Evolutionary conservation across 257 asterid species (phyloP).

Genomic region (Thymus mandschuricus): DNA sequence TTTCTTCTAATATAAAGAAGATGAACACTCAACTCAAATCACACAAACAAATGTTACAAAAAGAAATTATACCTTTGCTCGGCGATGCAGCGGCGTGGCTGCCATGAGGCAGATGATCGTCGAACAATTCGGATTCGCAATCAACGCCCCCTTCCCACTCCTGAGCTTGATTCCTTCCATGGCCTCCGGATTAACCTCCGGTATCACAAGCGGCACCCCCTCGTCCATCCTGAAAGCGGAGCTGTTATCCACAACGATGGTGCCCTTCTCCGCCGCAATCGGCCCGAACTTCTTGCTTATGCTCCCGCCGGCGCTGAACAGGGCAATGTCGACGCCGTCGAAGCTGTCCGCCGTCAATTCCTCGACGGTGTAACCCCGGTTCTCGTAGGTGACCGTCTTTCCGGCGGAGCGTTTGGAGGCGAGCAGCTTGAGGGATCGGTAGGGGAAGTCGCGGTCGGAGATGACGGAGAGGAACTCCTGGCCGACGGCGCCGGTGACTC

Average conservation of each 20-base stretch:
- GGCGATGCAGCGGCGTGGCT: conserved; percentile 89
- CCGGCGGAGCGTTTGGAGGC: conserved; percentile 91
- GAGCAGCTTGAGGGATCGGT: conserved; percentile 83
- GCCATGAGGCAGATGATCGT: conserved; percentile 96
- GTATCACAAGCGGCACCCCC: conserved; percentile 83
- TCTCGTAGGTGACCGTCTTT: conserved; percentile 52
- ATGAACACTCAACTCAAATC: too few species aligned
- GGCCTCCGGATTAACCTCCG: conserved; percentile 95
- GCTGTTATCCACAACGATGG: conserved; percentile 93
- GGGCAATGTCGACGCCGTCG: conserved; percentile 75
- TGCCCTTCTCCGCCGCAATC: conserved; percentile 70
- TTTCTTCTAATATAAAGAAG: too few species aligned
- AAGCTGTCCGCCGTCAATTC: conserved; percentile 71
- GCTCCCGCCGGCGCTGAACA: conserved; percentile 93
- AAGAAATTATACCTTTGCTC: conserved; percentile 56
- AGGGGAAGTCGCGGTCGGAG: conserved; percentile 82
- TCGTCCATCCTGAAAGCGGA: conserved; percentile 96
- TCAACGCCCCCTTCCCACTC: conserved; percentile 75
- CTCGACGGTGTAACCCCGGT: conserved; percentile 51
- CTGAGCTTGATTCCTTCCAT: conserved; percentile 72
- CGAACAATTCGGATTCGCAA: conserved; percentile 94
- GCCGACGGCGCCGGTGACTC: conserved; percentile 96
- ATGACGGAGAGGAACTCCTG: conserved; percentile 91
- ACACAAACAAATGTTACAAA: too few species aligned
- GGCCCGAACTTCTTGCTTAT: conserved; percentile 90